Evolutionary conservation across 331 rosid species (phyloP), one percentile per base, ranked within the genome.

Genomic region (Pyrus hybrid): DNA sequence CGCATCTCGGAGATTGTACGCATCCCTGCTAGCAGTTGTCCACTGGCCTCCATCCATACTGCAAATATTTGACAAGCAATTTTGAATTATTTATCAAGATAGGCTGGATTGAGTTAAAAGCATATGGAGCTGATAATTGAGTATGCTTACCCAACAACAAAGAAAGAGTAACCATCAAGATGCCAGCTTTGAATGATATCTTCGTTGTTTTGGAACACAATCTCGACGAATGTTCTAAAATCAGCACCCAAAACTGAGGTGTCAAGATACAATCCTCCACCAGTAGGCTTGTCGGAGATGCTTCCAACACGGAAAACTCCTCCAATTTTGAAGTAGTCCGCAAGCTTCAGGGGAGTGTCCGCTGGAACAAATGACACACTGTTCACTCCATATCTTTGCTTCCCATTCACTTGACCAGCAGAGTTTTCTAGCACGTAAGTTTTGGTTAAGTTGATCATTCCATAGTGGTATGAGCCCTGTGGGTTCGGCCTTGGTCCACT

Each of bases 401-500:
- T 95, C 72, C 88, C 82, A 45, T 78, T 87, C 58, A 92, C 88
- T 78, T 87, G 97, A 29, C 97, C 98, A 23, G 97, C 91, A 11
- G 92, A 84, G 78, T 84, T 92, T 6, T 87, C 69, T 8, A 92
- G 70, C 62, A 89, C 72, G 86, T 86, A 89, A 69, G 97, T 92
- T 82, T 71, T 90, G 41, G 90, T 72, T 20, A 93, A 82, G 81
- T 82, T 84, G 26, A 95, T 88, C 18, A 95, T 79, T 74, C 99
- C 99, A 28, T 95, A 95, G 81, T 95, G 99, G 80, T 95, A 95
- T 1, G 99, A 95, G 0, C 99, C 99, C 82, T 95, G 99, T 4
- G 99, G 99, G 83, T 95, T 95, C 0, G 99, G 99, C 89, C 99
- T 82, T 1, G 98, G 99, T 80, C 99, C 99, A 80, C 99, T 95